Conservation (phyloP, 164 flowering plant genomes). For the Hamamelis virginiana region DNA sequence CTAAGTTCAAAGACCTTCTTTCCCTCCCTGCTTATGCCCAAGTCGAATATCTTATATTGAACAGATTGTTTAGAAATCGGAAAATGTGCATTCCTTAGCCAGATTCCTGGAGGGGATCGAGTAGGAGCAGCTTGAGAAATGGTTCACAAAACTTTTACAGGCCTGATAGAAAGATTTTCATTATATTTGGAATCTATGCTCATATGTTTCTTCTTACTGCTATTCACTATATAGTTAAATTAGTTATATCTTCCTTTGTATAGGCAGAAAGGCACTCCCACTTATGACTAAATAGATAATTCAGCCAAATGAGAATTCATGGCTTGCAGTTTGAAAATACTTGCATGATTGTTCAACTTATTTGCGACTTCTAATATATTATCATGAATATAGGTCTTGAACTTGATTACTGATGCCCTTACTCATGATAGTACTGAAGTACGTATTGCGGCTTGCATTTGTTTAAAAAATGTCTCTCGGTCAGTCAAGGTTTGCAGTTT, state of each 20-base stretch:
- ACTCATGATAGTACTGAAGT: constrained; percentile 69
- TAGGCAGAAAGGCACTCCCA: not conserved
- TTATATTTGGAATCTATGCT: not conserved
- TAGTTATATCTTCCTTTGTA: not conserved
- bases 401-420: constrained; percentile 53
- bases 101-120: not conserved
- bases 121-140: not conserved
- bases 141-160: not conserved
- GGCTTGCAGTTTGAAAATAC: constrained; percentile 1
- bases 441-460: constrained; percentile 79
- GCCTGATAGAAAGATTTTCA: not conserved
- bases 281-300: not conserved
- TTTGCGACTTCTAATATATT: constrained; percentile 3
- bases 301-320: not conserved
- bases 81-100: not conserved
- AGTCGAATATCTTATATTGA: not conserved
- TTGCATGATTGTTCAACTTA: not conserved
- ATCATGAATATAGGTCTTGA: constrained; percentile 48
- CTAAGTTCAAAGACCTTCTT: no score
- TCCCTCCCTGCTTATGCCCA: no score
- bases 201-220: not conserved
- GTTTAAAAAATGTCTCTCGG: constrained; percentile 76
- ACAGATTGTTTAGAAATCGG: not conserved
- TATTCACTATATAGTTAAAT: not conserved
- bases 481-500: constrained; percentile 71